These are phyloP conservation scores for Candida buenavistaensis DNA, from an alignment of 1,139 yeast genomes.

Conservation along the genomic window DNA sequence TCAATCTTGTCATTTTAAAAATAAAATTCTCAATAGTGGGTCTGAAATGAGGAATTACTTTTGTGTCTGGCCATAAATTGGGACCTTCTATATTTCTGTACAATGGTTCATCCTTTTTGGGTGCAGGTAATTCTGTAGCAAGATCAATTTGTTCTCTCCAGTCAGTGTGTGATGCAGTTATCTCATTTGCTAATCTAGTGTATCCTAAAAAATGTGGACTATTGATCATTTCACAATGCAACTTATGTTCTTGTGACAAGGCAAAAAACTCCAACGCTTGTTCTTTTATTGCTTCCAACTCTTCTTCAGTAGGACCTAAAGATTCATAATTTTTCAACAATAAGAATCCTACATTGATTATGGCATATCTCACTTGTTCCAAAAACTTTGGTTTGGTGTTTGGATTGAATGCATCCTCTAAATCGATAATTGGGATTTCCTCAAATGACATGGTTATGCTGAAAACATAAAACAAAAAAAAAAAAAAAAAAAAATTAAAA, in stretches of 20 bases:
- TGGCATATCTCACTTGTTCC: constrained; percentile 48
- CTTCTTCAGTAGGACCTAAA: constrained; percentile 32
- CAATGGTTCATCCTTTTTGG: constrained; percentile 44
- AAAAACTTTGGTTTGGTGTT: constrained; percentile 45
- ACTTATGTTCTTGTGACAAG: constrained; percentile 53
- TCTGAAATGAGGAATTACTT: constrained; percentile 51
- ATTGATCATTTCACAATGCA: constrained; percentile 56
- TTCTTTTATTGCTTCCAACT: constrained; percentile 40
- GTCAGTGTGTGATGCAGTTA: constrained; percentile 59
- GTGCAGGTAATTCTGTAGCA: constrained; percentile 59
- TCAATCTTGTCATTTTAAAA: constrained; percentile 45
- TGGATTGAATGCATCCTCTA: constrained; percentile 33
- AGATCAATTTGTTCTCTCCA: constrained; percentile 71
- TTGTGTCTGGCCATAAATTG: constrained; percentile 56
- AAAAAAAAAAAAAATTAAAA: no score
- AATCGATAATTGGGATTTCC: constrained; percentile 38
- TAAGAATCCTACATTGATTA: constrained; percentile 63
- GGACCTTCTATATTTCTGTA: constrained; percentile 67
- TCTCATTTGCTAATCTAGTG: constrained; percentile 64
- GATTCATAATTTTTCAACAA: constrained; percentile 47
- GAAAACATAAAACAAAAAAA: no score
- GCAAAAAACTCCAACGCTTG: constrained; percentile 52
- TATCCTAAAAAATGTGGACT: constrained; percentile 71
- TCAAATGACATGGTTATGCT: constrained; percentile 33
- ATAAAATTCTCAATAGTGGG: constrained; percentile 47